These are phyloP conservation scores for Solanum corneliomulleri DNA, from an alignment of 257 asterid species.

Conservation along the genomic window DNA sequence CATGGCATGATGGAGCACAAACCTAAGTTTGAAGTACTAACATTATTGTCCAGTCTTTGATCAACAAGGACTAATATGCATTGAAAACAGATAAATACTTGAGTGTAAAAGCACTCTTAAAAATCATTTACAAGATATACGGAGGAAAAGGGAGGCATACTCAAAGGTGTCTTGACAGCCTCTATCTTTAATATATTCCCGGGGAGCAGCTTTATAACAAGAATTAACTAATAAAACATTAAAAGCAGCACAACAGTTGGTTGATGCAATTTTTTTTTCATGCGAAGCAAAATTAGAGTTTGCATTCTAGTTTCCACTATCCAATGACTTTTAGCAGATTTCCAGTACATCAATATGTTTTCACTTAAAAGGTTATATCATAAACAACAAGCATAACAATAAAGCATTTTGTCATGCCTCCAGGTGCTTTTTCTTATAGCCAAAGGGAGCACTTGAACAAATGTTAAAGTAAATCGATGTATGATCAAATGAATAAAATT, in stretches of 20 bases:
- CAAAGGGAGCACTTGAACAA: not conserved
- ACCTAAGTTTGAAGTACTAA: conserved; percentile 30
- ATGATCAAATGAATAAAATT: not conserved
- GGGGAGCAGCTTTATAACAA: not conserved
- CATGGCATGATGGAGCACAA: conserved; percentile 98
- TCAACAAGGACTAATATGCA: not conserved
- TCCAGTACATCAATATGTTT: not conserved
- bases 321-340: not conserved
- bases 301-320: not conserved
- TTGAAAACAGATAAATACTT: not conserved
- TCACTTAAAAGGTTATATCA: not conserved
- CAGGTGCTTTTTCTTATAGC: not conserved
- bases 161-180: not conserved
- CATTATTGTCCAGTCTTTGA: not conserved
- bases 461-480: not conserved
- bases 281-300: not conserved
- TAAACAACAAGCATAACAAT: not conserved
- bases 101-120: not conserved
- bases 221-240: not conserved
- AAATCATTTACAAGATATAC: not conserved
- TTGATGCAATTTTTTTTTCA: not conserved
- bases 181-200: not conserved
- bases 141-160: not conserved
- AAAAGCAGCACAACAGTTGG: not conserved
- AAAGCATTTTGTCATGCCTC: not conserved